A percentile compares a stretch with the other conserved stretches of the same genome.
phyloP scores from a whole-genome alignment of 2,329 filamentous ascomycete genomes.

The Geoglossum cookeanum region DNA sequence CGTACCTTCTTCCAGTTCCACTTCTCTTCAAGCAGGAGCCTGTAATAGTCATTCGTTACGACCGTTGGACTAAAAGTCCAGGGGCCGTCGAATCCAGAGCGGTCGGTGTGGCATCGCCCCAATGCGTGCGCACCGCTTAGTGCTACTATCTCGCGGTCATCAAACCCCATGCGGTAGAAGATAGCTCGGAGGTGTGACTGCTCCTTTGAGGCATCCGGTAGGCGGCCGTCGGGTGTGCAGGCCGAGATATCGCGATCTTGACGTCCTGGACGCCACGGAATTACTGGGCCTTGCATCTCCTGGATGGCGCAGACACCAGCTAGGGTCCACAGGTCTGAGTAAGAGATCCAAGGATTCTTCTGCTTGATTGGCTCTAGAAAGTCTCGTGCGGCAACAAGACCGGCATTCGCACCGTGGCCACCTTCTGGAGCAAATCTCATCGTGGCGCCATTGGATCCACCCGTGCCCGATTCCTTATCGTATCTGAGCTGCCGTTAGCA shows the following conservation, averaged over 20 bases:
- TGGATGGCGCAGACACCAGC: slow-evolving; percentile 71
- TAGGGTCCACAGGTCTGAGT: slow-evolving; percentile 95
- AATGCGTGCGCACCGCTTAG: slow-evolving; percentile 71
- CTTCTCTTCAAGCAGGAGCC: slow-evolving; percentile 73
- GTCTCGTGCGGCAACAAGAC: slow-evolving; percentile 66
- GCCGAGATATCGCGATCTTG: slow-evolving; percentile 56
- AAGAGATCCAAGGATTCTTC: slow-evolving; percentile 86
- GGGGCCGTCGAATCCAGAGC: slow-evolving; percentile 71
- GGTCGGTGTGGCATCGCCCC: slow-evolving; percentile 75
- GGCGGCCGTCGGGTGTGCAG: slow-evolving; percentile 86
- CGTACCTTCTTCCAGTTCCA: slow-evolving; percentile 58
- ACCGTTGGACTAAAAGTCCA: slow-evolving; percentile 88
- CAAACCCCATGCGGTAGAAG: slow-evolving; percentile 95
- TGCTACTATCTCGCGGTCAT: slow-evolving; percentile 91
- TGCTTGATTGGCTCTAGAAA: slow-evolving; percentile 86
- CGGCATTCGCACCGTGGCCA: slow-evolving; percentile 85
- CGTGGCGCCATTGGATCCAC: slow-evolving; percentile 87
- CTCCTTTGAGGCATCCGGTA: slow-evolving; percentile 64
- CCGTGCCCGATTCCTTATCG: slow-evolving; percentile 71
- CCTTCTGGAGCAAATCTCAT: slow-evolving; percentile 88
- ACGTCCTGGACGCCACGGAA: slow-evolving; percentile 81
- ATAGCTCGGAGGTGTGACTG: slow-evolving; percentile 71
- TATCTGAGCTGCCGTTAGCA: slow-evolving; percentile 26
- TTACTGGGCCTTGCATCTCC: slow-evolving; percentile 77
- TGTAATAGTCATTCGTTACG: slow-evolving; percentile 89